A percentile compares a stretch with the other conserved stretches of the same genome.
These are phyloP conservation scores for Exserohilum rostratum DNA, from an alignment of 2,329 filamentous ascomycete genomes.

Conservation along the genomic window DNA sequence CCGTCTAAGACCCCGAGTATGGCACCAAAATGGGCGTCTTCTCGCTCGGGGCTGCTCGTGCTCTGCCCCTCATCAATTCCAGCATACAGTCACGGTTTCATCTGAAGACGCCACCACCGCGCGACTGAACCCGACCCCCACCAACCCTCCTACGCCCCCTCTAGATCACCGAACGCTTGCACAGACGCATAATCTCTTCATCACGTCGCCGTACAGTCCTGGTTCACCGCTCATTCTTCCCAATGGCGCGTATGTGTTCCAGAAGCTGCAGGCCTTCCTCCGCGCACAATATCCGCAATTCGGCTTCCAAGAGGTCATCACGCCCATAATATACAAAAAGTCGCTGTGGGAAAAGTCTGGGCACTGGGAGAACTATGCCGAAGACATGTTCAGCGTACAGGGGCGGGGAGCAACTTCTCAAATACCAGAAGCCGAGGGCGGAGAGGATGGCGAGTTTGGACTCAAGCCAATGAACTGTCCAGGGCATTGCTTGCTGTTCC, in stretches of 20 bases:
- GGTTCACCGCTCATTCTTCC: constrained; percentile 86
- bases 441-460: constrained; percentile 75
- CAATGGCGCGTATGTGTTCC: constrained; percentile 81
- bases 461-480: constrained; percentile 95
- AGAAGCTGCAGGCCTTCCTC: constrained; percentile 80
- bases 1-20: constrained; percentile 6
- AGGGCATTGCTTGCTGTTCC: constrained; percentile 85
- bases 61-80: constrained; percentile 37
- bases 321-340: constrained; percentile 89
- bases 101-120: constrained; percentile 23
- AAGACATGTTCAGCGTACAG: constrained; percentile 88
- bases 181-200: constrained; percentile 73
- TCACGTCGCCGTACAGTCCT: constrained; percentile 78
- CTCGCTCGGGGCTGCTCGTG: constrained; percentile 42
- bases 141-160: constrained; percentile 45
- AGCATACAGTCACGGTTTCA: constrained; percentile 29
- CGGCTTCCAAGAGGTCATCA: constrained; percentile 87
- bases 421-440: constrained; percentile 52
- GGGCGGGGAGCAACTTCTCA: constrained; percentile 57
- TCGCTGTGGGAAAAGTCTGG: constrained; percentile 85
- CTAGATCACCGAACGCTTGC: constrained; percentile 60
- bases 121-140: constrained; percentile 40
- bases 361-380: constrained; percentile 86
- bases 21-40: constrained; percentile 15
- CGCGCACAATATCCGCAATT: constrained; percentile 83